Base-by-base conservation (phyloP, 768 basidiomycete genomes). In the Suillus hirtellus region DNA sequence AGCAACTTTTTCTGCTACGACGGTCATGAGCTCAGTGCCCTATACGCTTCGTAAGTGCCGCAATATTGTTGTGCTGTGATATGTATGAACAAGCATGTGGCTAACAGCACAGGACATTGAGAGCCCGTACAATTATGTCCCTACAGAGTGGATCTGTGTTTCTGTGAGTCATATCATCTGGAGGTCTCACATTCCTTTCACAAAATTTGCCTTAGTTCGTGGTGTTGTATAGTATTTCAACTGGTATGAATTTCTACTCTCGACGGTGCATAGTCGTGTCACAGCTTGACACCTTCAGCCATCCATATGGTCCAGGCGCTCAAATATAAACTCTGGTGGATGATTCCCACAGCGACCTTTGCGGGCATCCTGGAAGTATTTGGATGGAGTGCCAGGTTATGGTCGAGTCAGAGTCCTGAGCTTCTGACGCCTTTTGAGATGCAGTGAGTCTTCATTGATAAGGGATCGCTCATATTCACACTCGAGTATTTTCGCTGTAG, bases 311-410 rank as follows among this genome's bases (percentile, higher is more conserved):
- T 65, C 1, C 83, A 87, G 71, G 77, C 81, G 0, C 58, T 77
- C 1, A 72, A 72, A 46, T 83, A 73, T 66, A 78, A 79, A 10
- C 72, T 80, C 60, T 86, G 84, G 82, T 88, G 81, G 80, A 66
- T 87, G 11, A 37, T 85, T 52, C 80, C 80, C 0, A 87, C 87
- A 0, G 77, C 76, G 3, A 72, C 78, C 21, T 66, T 85, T 1
- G 78, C 81, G 56, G 84, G 84, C 8, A 15, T 81, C 1, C 69
- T 81, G 14, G 88, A 89, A 68, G 67, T 82, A 10, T 64, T 83
- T 2, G 87, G 86, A 0, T 89, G 87, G 88, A 66, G 71, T 12
- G 86, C 76, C 2, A 72, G 86, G 21, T 68, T 86, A 5, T 87
- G 84, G 86, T 84, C 82, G 8, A 80, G 75, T 43, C 59, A 60